A percentile compares a stretch with the other conserved stretches of the same genome.
Evolutionary conservation across 106 monocot species (phyloP).

Genomic region (Dendrobium nobile): DNA sequence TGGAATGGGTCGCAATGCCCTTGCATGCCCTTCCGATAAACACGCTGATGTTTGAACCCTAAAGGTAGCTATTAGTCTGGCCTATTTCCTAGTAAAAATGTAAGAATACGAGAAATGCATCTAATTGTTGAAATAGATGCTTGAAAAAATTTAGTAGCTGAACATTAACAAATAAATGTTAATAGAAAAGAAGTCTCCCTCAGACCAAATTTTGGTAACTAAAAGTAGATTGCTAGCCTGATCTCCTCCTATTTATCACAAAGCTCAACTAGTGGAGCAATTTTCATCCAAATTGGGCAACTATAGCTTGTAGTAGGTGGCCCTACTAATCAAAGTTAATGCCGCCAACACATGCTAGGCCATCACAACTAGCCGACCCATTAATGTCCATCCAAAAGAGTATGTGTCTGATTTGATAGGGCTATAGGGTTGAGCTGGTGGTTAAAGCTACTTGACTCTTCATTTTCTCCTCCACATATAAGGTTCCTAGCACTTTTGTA

Average conservation of each 20-base stretch:
- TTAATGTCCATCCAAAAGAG: no score
- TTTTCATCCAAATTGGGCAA: neutral
- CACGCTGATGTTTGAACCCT: neutral
- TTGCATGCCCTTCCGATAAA: neutral
- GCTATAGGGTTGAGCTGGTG: no score
- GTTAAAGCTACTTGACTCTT: no score
- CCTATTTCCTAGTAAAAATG: neutral
- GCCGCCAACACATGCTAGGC: neutral
- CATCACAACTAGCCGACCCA: neutral
- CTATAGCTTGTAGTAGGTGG: neutral
- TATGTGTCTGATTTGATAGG: no score
- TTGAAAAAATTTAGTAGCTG: neutral
- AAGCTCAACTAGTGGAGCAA: neutral
- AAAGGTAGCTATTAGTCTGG: neutral
- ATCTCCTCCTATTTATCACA: neutral
- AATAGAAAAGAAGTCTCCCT: neutral
- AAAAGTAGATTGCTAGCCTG: neutral
- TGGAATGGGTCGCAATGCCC: no score
- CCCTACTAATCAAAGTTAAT: neutral
- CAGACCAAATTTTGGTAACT: neutral
- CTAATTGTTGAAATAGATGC: neutral
- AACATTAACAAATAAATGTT: neutral
- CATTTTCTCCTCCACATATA: no score
- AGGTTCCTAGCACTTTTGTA: no score
- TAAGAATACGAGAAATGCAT: neutral